Base-by-base conservation (phyloP, 1,139 yeast species). In the Geotrichum fermentans region DNA sequence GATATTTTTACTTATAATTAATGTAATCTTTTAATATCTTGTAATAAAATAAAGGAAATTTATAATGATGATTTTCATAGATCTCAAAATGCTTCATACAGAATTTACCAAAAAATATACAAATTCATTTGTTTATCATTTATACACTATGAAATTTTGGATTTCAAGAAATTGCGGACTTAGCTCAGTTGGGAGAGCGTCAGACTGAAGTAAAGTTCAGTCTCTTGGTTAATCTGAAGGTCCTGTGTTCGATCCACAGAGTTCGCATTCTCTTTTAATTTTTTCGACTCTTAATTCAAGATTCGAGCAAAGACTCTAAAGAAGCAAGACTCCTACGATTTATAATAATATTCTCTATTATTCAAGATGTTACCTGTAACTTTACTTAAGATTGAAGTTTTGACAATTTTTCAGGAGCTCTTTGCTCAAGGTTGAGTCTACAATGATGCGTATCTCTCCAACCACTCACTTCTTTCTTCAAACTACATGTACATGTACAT, bases 161-260 rank as follows among this genome's bases (percentile, higher is more conserved):
- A 24, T 10, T 10, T 13, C 10, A 21, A 4, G 20, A 32, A 44
- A 11, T 14, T 30, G 53, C 53, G 53, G 53, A 50, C 44, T 50
- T 50, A 50, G 53, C 53, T 50, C 53, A 50, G 53, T 50, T 50
- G 53, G 53, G 53, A 50, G 53, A 50, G 53, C 53, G 53, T 40
- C 53, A 50, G 53, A 50, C 53, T 50, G 51, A 48, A 48, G 51
- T 40, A 5, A 17, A 40, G 17, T 29, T 48, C 51, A 44, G 51
- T 48, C 51, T 44, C 38, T 13, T 33, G 35, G 38, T 16, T 33
- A 42, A 51, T 51, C 54, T 82, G 86, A 77, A 83, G 88, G 90
- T 83, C 88, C 83, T 82, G 89, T 81, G 90, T 83, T 83, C 90
- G 84, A 83, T 82, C 89, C 90, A 82, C 90, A 82, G 84, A 82